phyloP scores from a whole-genome alignment of 2,329 filamentous ascomycete genomes.

The Aspergillus fischeri region DNA sequence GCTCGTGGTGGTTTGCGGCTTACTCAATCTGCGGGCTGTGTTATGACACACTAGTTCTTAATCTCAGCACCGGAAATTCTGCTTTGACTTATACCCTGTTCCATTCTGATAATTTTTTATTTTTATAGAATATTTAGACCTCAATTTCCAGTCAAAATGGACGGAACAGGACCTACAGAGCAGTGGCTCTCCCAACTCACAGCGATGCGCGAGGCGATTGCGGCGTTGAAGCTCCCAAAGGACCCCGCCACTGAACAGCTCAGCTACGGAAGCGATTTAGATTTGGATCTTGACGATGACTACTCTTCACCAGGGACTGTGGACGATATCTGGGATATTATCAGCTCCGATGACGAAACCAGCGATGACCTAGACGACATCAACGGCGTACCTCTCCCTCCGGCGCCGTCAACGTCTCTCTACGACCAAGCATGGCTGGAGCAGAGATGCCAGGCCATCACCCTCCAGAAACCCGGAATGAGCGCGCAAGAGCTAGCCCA shows the following conservation, averaged over 20 bases:
- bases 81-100: not conserved
- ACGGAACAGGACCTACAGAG: conserved; percentile 28
- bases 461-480: conserved; percentile 61
- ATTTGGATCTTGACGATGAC: conserved; percentile 60
- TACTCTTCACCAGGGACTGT: conserved; percentile 56
- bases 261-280: conserved; percentile 51
- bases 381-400: conserved; percentile 35
- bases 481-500: conserved; percentile 67
- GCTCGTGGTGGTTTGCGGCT: not conserved
- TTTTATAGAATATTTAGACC: not conserved
- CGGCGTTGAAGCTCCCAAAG: conserved; percentile 60
- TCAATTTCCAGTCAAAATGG: conserved; percentile 7
- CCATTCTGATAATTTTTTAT: not conserved
- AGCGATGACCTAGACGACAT: conserved; percentile 61
- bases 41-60: not conserved
- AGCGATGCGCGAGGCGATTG: conserved; percentile 81
- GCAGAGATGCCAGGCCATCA: conserved; percentile 63
- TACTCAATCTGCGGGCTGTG: not conserved
- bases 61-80: not conserved
- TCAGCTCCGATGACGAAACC: conserved; percentile 67
- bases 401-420: conserved; percentile 16
- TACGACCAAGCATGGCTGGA: conserved; percentile 69
- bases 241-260: conserved; percentile 39
- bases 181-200: conserved; percentile 83
- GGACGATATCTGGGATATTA: conserved; percentile 90